Evolutionary conservation across 1,139 yeast genomes (phyloP), one percentile per base, ranked within the genome.

Genomic region (Tardiomyces depauwii): DNA sequence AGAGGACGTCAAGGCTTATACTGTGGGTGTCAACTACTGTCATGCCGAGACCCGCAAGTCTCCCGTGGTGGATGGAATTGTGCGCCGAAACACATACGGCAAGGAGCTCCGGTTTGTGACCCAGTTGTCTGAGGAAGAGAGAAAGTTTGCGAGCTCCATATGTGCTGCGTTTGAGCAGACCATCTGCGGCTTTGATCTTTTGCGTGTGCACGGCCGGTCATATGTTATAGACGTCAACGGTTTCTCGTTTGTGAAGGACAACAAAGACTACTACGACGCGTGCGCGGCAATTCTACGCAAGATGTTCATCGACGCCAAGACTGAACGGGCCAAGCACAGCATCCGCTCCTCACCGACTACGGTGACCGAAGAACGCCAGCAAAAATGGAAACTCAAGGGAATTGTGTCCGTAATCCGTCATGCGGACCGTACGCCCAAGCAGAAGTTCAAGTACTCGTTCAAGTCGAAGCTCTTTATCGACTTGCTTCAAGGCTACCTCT

Each of bases 401-500:
- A 71, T 85, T 68, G 95, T 91, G 10, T 77, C 84, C 28, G 95
- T 91, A 32, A 82, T 93, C 46, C 78, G 99, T 58, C 99, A 93
- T 65, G 98, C 98, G 3, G 99, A 93, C 63, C 78, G 99, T 62
- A 93, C 98, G 0, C 98, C 98, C n/a, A 93, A 93, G 62, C 98
- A 93, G 66, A 93, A 93, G 62, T 87, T 93, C 71, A 93, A 93
- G 62, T 93, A 87, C 64, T 88, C 96, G 0, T 93, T 93, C 70
- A 81, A 83, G 56, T 81, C 94, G 1, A 89, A 88, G 12, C 73
- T 87, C 12, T 93, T 93, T 58, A 81, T 88, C 44, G 86, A 94
- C 0, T 67, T 93, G 45, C 70, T 93, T 53, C 91, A 91, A 63
- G 98, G 97, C 1, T 95, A 91, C 59, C 86, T 82, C 53, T 96